These are phyloP conservation scores for Fusarium mexicanum DNA, from an alignment of 2,329 filamentous ascomycete genomes.

Conservation along the genomic window DNA sequence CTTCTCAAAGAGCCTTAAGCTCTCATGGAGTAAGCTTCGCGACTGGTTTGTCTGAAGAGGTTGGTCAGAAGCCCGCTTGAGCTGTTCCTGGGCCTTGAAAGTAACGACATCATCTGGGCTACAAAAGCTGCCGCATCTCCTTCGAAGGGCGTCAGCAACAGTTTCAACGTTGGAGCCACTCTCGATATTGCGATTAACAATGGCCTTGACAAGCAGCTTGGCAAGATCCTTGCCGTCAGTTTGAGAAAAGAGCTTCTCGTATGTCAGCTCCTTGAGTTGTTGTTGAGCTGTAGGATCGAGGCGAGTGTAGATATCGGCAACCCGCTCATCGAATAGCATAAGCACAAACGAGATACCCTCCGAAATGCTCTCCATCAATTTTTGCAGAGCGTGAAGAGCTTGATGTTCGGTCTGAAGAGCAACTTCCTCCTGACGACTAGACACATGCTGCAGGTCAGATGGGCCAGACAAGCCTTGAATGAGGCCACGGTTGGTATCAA, in stretches of 20 bases:
- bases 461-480: slow-evolving; percentile 96
- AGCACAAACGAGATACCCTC: slow-evolving; percentile 97
- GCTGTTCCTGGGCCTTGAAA: slow-evolving; percentile 96
- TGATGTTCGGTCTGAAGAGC: slow-evolving; percentile 94
- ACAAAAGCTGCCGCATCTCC: slow-evolving; percentile 96
- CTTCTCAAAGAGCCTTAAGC: slow-evolving; percentile 85
- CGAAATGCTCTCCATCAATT: slow-evolving; percentile 88
- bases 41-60: slow-evolving; percentile 78
- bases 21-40: slow-evolving; percentile 85
- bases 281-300: slow-evolving; percentile 76
- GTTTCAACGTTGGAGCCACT: slow-evolving; percentile 98
- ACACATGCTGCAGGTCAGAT: slow-evolving; percentile 80
- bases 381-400: slow-evolving; percentile 85
- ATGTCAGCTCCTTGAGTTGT: slow-evolving; percentile 80
- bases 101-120: slow-evolving; percentile 97
- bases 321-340: slow-evolving; percentile 92
- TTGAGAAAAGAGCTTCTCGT: slow-evolving; percentile 86
- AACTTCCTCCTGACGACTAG: slow-evolving; percentile 88
- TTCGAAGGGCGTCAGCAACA: slow-evolving; percentile 90
- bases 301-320: slow-evolving; percentile 84
- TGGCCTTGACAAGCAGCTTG: slow-evolving; percentile 94
- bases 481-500: slow-evolving; percentile 86
- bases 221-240: slow-evolving; percentile 85
- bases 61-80: slow-evolving; percentile 87
- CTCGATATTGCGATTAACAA: slow-evolving; percentile 97